Conservation (phyloP, 805 yeast species). For the Candida ipomoeae region DNA sequence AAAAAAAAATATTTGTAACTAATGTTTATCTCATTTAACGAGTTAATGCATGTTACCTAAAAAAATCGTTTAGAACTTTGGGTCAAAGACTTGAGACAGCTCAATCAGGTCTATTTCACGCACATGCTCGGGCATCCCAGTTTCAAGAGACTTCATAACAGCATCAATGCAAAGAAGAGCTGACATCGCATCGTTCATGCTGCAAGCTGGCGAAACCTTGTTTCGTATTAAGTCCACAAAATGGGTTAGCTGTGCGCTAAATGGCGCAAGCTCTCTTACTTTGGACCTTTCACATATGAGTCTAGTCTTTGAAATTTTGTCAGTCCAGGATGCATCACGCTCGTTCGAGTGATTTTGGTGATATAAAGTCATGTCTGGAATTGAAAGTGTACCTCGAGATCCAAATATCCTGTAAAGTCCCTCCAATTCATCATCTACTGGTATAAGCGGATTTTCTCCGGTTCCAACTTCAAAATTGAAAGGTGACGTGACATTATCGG, state of each 20-base stretch:
- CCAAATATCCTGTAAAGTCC: conserved; percentile 41
- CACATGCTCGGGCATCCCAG: conserved; percentile 32
- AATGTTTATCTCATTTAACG: background rate
- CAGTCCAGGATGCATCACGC: conserved; percentile 21
- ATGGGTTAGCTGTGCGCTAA: conserved; percentile 36
- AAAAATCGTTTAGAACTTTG: background rate
- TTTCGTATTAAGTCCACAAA: conserved; percentile 34
- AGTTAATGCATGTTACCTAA: no score
- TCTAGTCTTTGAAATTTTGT: conserved; percentile 17
- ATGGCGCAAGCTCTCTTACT: conserved; percentile 23
- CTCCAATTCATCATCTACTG: conserved; percentile 24
- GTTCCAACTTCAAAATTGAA: conserved; percentile 41
- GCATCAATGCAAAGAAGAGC: conserved; percentile 37
- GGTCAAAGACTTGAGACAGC: background rate
- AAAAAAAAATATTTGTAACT: background rate
- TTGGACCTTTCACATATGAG: conserved; percentile 15
- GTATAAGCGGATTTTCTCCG: conserved; percentile 42
- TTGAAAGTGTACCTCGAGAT: conserved; percentile 34
- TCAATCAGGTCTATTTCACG: conserved; percentile 21
- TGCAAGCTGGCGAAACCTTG: conserved; percentile 26
- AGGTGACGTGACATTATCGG: conserved; percentile 40
- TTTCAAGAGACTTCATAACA: conserved; percentile 29
- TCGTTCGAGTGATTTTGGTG: conserved; percentile 22
- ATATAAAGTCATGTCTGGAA: conserved; percentile 37
- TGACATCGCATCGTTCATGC: conserved; percentile 35